Base-by-base conservation (phyloP, 2,329 filamentous ascomycete genomes). In the Parafenestella ontariensis region DNA sequence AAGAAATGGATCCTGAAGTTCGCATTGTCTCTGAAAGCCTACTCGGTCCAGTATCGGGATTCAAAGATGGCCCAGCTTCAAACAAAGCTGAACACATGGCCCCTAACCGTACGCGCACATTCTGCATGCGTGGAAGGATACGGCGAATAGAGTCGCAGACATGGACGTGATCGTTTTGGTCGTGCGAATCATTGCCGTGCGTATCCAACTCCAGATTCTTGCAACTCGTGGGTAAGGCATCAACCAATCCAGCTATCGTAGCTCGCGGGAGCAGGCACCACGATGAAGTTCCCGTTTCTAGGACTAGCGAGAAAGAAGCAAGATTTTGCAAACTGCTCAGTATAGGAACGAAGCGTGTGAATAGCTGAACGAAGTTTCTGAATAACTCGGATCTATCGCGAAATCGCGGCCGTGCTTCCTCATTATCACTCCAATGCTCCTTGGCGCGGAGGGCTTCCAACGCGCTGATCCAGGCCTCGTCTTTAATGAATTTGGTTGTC, bases 81-180 rank as follows among this genome's bases (percentile, higher is more conserved):
- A 52, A 52, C 20, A 52, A 31, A 26, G 18, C 33, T 26, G 23
- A 33, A 43, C 49, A 52, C 49, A 52, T 52, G 17, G 31, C 49
- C 8, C 42, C 43, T 13, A 52, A 13, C 21, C 49, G 41, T 6
- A 52, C 33, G 42, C 49, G 49, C 18, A 46, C 29, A 34, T 46
- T 52, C n/a, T 41, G 41, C 42, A 52, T 39, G 10, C 49, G 49
- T 18, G 49, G 49, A 4, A 52, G 49, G 5, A 52, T 17, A n/a
- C 15, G 17, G n/a, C 42, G 49, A 18, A 52, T 34, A 15, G 41
- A 21, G 29, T 46, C 49, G 24, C 49, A 52, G 8, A 52, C 21
- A 17, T 52, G 49, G n/a, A 20, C 6, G 33, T 18, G 11, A 15
- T 36, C 33, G 13, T 36, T 18, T 4, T 18, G 5, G 10, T 20